These are phyloP conservation scores for Saccharomyces hybrid DNA, from an alignment of 1,139 yeast genomes.

Conservation along the genomic window DNA sequence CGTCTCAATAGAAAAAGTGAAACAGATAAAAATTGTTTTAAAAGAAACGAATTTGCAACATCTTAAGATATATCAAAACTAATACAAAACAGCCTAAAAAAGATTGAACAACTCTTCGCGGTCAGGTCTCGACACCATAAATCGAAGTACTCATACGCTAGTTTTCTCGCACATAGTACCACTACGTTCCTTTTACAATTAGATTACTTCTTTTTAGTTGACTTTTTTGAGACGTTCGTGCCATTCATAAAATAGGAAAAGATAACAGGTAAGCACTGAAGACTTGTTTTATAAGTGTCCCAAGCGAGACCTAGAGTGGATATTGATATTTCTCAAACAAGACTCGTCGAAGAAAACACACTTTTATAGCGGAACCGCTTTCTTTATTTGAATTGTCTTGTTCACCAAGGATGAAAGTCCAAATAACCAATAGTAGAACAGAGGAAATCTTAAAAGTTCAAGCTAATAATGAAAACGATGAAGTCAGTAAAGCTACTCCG, in stretches of 20 bases:
- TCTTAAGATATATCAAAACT: not conserved
- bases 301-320: not conserved
- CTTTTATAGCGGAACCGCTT: not conserved
- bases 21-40: not conserved
- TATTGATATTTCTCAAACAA: not conserved
- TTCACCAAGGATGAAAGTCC: not conserved
- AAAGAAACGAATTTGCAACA: not conserved
- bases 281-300: not conserved
- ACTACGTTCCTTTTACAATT: not conserved
- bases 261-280: not conserved
- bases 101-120: not conserved
- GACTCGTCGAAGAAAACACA: not conserved
- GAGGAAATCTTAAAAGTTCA: slow-evolving; percentile 1
- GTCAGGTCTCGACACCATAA: not conserved
- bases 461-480: not conserved
- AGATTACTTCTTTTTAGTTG: not conserved
- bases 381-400: not conserved
- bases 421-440: not conserved
- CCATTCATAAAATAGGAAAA: not conserved
- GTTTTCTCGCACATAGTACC: not conserved
- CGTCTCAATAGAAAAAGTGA: not conserved
- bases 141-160: not conserved
- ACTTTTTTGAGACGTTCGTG: not conserved
- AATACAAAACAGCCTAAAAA: not conserved
- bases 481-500: not conserved